Evolutionary conservation across 2,329 filamentous ascomycete genomes (phyloP).

Genomic region (Neofusicoccum ribis): DNA sequence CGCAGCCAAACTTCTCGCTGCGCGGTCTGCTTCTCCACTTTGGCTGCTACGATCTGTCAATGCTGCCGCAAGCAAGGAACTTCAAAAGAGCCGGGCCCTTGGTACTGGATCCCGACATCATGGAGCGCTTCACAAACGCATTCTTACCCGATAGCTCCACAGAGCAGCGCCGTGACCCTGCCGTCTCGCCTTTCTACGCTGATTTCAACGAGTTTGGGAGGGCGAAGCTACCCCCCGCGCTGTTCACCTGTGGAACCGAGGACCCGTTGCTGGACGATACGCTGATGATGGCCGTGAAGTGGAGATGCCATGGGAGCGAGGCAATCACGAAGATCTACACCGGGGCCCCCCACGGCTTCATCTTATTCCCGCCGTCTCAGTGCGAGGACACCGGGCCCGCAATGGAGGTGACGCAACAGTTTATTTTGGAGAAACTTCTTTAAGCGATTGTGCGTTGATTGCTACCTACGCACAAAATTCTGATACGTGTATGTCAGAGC

Average conservation of each 20-base stretch:
- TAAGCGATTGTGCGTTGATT: conserved; percentile 12
- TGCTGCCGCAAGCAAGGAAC: conserved; percentile 40
- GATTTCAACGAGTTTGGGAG: conserved; percentile 35
- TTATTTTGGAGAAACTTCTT: conserved; percentile 34
- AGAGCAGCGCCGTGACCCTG: conserved; percentile 45
- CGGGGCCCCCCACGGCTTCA: conserved; percentile 58
- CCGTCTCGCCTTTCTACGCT: conserved; percentile 53
- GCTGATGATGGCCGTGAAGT: conserved; percentile 56
- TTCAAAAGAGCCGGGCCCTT: conserved; percentile 35
- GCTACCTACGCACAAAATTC: background rate
- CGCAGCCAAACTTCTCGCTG: conserved; percentile 43
- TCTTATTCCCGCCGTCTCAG: conserved; percentile 40
- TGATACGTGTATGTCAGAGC: conserved; percentile 1
- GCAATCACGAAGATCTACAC: conserved; percentile 54
- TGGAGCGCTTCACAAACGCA: conserved; percentile 48
- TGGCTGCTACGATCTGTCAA: conserved; percentile 52
- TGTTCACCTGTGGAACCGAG: conserved; percentile 57
- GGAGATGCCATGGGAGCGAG: conserved; percentile 53
- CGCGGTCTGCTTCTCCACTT: conserved; percentile 55
- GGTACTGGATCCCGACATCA: conserved; percentile 49
- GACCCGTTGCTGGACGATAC: conserved; percentile 57
- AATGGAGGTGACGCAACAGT: conserved; percentile 41
- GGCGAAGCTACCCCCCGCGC: conserved; percentile 49
- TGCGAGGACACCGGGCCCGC: conserved; percentile 39
- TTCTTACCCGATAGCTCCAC: conserved; percentile 45